Conservation (phyloP, 2,329 filamentous ascomycete genomes). For the Neobulgaria alba region DNA sequence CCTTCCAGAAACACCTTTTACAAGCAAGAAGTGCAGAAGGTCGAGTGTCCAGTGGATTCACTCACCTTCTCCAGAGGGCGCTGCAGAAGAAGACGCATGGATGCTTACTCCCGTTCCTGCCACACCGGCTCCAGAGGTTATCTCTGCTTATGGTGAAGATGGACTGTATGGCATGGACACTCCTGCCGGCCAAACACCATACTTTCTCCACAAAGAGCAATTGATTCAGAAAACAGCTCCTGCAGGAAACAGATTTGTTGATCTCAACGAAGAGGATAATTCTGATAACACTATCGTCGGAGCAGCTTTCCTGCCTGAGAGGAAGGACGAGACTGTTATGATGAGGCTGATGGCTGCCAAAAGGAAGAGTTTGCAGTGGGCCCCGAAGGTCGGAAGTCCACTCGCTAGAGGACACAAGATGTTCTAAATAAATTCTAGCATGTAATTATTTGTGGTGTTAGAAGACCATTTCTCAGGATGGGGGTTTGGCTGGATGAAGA, state of each 20-base stretch:
- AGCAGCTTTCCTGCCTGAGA: constrained; percentile 36
- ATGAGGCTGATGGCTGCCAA: constrained; percentile 56
- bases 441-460: no score
- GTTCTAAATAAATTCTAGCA: no score
- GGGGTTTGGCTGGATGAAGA: no score
- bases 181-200: constrained; percentile 24
- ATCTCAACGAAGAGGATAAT: constrained; percentile 8
- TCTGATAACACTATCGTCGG: constrained; percentile 13
- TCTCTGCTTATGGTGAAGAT: constrained; percentile 25
- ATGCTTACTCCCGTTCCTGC: constrained; percentile 25
- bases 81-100: constrained; percentile 19
- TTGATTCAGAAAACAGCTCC: constrained; percentile 28
- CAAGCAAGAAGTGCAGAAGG: constrained; percentile 23
- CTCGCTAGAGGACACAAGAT: constrained; percentile 49
- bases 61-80: constrained; percentile 17
- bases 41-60: constrained; percentile 28
- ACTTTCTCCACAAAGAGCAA: constrained; percentile 25
- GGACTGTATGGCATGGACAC: constrained; percentile 23
- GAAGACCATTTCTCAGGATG: no score
- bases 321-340: constrained; percentile 42
- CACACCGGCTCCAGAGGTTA: constrained; percentile 25
- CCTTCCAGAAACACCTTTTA: constrained; percentile 24
- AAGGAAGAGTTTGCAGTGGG: constrained; percentile 70
- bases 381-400: constrained; percentile 66
- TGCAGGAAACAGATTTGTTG: constrained; percentile 19